These are phyloP conservation scores for Cruciata laevipes DNA, from an alignment of 257 asterid species.

Conservation along the genomic window DNA sequence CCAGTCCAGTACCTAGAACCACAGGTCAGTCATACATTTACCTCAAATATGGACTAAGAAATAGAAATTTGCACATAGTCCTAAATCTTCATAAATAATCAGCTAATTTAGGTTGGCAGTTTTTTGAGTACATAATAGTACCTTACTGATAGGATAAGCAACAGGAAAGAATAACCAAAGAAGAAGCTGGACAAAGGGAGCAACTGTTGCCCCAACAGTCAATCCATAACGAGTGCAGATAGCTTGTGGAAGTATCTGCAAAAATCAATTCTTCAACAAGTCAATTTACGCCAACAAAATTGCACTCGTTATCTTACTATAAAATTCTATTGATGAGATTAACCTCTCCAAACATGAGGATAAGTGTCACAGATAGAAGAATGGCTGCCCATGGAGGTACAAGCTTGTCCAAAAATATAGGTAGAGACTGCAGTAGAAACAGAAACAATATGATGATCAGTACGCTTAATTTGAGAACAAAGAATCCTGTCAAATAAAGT, in stretches of 20 bases:
- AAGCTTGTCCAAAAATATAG: conserved; percentile 95
- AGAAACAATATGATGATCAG: neutral
- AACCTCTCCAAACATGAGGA: conserved; percentile 94
- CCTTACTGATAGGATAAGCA: conserved; percentile 98
- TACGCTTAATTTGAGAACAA: neutral
- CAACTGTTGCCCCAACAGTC: conserved; percentile 81
- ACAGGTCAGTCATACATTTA: neutral
- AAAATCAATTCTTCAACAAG: neutral
- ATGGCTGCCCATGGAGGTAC: conserved; percentile 99
- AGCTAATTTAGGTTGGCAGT: neutral
- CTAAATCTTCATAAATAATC: neutral
- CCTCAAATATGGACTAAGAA: neutral
- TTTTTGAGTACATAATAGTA: conserved; percentile 14
- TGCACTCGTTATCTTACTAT: conserved; percentile 5
- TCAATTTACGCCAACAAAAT: neutral
- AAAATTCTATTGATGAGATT: conserved; percentile 8
- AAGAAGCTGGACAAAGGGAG: conserved; percentile 88
- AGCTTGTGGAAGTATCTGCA: conserved; percentile 96
- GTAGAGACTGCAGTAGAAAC: conserved; percentile 60
- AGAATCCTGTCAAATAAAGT: conserved; percentile 10
- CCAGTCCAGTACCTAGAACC: conserved; percentile 80
- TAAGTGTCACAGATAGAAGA: conserved; percentile 84
- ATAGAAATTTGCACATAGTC: neutral
- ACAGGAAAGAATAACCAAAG: conserved; percentile 85
- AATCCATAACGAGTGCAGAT: conserved; percentile 92